Base-by-base conservation (phyloP, 352 stramenopile species). In the Phytophthora podocarpi region DNA sequence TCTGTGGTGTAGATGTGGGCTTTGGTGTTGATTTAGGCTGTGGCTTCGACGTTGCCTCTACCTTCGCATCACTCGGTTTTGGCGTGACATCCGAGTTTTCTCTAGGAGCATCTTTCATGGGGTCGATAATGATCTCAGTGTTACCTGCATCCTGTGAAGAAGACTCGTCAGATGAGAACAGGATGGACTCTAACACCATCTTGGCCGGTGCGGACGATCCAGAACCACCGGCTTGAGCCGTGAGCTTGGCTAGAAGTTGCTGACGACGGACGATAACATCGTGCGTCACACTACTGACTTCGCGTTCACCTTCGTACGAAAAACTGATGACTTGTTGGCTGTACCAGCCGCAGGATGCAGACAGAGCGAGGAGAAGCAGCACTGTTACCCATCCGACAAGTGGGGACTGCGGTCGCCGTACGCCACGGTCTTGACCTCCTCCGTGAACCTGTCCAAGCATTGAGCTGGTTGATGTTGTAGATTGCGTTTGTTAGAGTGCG, bases 271-370 rank as follows among this genome's bases (percentile, higher is more conserved):
- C n/a, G 13, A 62, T 62, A 4, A 70, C 48, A 24, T 70, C 56
- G 20, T 66, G 62, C 5, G 41, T 60, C 47, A 57, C 62, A 9
- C 45, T 66, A 12, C 48, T 59, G 41, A 42, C 31, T 36, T 55
- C 50, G 26, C 21, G 41, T 31, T 55, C 41, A 11, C 46, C 27
- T 32, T 59, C 39, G 30, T 60, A 41, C 16, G 57, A 62, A 30
- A 59, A 53, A 3, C 15, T 59, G 49, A 59, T 41, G 34, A 42
- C 35, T 16, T 59, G 56, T 31, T 72, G 63, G 21, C 57, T 72
- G 45, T 72, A 72, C 50, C 51, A 72, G 2, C 63, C 63, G 13
- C 63, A 72, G 15, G 43, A 64, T 24, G 49, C 63, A 28, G 63
- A 63, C 12, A 67, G 15, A 16, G 39, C 36, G 15, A 72, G 35